Percentiles rank a stretch among this genome's conserved stretches.
Conservation (phyloP, 1,284 basidiomycete species). For the Ganoderma meredithae region DNA sequence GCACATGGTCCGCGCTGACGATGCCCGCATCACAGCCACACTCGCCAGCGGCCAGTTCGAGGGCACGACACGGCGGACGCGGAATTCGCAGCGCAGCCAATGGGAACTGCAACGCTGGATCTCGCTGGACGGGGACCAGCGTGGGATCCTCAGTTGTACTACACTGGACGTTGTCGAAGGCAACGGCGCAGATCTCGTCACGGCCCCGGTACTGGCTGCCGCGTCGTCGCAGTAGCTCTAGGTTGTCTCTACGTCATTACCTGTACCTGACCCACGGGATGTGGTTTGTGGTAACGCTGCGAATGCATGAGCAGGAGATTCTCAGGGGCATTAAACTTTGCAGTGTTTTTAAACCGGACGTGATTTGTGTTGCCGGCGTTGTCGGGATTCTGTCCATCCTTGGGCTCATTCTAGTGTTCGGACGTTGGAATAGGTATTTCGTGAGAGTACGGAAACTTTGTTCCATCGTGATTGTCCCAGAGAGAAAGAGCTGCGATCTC, state of each 20-base stretch:
- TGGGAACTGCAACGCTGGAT: conserved; percentile 18
- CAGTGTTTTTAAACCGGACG: not conserved
- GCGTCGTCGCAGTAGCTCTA: not conserved
- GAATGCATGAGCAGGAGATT: not conserved
- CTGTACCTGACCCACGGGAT: not conserved
- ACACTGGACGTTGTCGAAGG: conserved; percentile 6
- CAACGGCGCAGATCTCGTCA: not conserved
- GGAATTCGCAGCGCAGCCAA: conserved; percentile 26
- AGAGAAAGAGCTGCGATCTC: not conserved
- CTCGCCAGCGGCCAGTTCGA: conserved; percentile 17
- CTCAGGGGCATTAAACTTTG: not conserved
- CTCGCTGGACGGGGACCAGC: conserved; percentile 15
- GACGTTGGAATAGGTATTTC: not conserved
- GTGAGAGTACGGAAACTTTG: not conserved
- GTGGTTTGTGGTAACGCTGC: not conserved
- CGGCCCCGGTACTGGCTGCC: not conserved
- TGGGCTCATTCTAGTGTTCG: not conserved
- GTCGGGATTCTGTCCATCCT: not conserved
- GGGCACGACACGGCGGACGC: conserved; percentile 24
- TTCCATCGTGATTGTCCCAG: not conserved
- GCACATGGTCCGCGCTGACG: conserved; percentile 25
- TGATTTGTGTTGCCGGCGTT: not conserved
- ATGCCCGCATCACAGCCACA: conserved; percentile 13
- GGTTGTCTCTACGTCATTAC: not conserved
- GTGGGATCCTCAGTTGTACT: conserved; percentile 23